phyloP scores from a whole-genome alignment of 2,329 filamentous ascomycete species.

The Fusarium nurragi region DNA sequence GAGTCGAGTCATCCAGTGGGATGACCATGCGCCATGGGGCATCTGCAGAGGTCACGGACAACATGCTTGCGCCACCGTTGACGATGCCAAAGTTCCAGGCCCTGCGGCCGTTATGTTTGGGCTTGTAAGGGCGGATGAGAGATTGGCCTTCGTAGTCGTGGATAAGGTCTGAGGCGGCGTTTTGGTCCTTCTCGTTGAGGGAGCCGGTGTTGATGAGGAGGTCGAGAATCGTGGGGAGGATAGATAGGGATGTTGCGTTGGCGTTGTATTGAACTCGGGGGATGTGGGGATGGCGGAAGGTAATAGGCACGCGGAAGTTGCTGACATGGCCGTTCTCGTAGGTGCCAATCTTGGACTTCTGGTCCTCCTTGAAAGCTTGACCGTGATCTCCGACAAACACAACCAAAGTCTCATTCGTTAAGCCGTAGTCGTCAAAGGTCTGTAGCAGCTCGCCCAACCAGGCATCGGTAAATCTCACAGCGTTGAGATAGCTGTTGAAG shows the following conservation, averaged over 20 bases:
- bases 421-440: constrained; percentile 46
- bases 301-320: constrained; percentile 48
- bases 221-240: constrained; percentile 51
- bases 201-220: constrained; percentile 49
- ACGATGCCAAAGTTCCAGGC: constrained; percentile 51
- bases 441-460: constrained; percentile 48
- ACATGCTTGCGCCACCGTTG: constrained; percentile 48
- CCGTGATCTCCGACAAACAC: constrained; percentile 51
- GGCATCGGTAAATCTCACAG: constrained; percentile 47
- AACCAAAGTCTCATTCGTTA: constrained; percentile 49
- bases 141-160: constrained; percentile 51
- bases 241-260: constrained; percentile 46
- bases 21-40: constrained; percentile 47
- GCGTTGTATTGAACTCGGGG: constrained; percentile 47
- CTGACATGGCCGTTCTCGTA: constrained; percentile 49
- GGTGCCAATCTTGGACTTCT: constrained; percentile 44
- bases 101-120: constrained; percentile 39
- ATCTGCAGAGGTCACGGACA: constrained; percentile 48
- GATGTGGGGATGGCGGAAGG: constrained; percentile 48
- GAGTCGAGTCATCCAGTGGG: constrained; percentile 46
- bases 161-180: constrained; percentile 43
- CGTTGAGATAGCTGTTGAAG: constrained; percentile 49
- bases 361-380: constrained; percentile 49
- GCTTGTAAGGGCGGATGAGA: constrained; percentile 45
- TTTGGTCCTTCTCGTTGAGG: constrained; percentile 40